phyloP scores from a whole-genome alignment of 2,329 filamentous ascomycete genomes.

The Bipolaris oryzae region DNA sequence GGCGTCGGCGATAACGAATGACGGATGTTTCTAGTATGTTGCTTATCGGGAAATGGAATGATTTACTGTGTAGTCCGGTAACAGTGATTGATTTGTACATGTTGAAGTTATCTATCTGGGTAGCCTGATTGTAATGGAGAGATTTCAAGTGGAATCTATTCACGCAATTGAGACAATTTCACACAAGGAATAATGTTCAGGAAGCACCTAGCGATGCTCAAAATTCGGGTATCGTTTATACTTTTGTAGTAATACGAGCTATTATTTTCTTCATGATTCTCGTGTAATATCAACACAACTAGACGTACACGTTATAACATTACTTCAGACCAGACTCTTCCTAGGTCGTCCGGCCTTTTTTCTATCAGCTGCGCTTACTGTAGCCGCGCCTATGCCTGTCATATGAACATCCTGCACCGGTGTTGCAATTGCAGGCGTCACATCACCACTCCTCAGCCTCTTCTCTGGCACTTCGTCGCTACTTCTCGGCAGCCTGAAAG shows the following conservation, averaged over 20 bases:
- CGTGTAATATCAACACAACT: background rate
- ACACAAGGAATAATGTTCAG: background rate
- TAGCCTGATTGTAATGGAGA: too few relatives aligned
- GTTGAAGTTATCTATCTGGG: background rate
- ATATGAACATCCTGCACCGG: constrained; percentile 26
- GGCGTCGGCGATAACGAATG: too few relatives aligned
- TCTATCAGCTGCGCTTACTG: constrained; percentile 20
- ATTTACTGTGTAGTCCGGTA: too few relatives aligned
- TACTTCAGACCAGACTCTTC: constrained; percentile 28
- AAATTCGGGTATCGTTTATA: constrained; percentile 24
- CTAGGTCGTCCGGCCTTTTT: constrained; percentile 34
- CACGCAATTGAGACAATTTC: background rate
- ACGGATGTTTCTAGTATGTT: too few relatives aligned
- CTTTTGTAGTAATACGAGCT: background rate
- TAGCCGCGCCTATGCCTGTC: constrained; percentile 12
- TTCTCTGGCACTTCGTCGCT: constrained; percentile 33
- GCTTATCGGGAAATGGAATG: too few relatives aligned
- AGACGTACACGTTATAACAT: background rate
- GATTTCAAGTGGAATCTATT: background rate
- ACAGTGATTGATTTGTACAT: background rate
- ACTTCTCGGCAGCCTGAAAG: constrained; percentile 60
- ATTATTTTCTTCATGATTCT: background rate
- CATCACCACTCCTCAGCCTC: constrained; percentile 27
- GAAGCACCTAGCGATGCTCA: background rate
- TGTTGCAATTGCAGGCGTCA: constrained; percentile 26